These are phyloP conservation scores for Leptomonas seymouri DNA, from an alignment of 208 protist species.

Conservation along the genomic window DNA sequence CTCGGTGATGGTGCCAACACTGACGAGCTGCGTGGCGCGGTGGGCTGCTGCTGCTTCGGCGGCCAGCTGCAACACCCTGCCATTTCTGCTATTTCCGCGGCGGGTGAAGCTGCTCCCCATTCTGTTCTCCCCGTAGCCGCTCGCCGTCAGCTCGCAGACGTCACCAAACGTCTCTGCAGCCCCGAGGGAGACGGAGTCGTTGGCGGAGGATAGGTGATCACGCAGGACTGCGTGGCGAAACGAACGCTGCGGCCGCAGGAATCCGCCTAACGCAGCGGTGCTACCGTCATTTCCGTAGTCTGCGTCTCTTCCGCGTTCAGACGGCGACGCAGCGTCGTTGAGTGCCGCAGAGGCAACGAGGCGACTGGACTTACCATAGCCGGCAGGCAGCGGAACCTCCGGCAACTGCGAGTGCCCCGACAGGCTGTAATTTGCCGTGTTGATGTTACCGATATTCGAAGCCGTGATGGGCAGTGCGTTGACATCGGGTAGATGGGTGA, in stretches of 20 bases:
- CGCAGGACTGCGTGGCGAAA: slow-evolving; percentile 14
- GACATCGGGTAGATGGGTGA: slow-evolving; percentile 3
- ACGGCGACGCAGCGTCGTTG: not conserved
- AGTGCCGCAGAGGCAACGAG: slow-evolving; percentile 10
- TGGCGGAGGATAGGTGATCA: slow-evolving; percentile 13
- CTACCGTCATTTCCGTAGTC: not conserved
- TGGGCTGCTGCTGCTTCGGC: slow-evolving; percentile 10
- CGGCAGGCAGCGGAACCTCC: slow-evolving; percentile 38
- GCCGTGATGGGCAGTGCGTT: not conserved
- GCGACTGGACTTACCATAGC: slow-evolving; percentile 56
- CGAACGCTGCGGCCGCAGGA: not conserved
- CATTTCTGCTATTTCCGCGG: not conserved
- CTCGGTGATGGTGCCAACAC: slow-evolving; percentile 79
- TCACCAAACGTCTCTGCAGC: slow-evolving; percentile 2
- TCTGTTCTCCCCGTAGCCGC: not conserved
- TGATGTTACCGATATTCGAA: not conserved
- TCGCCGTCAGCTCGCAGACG: slow-evolving; percentile 5
- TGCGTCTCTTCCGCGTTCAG: not conserved
- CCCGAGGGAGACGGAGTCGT: slow-evolving; percentile 4
- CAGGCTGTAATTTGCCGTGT: not conserved
- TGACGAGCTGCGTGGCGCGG: slow-evolving; percentile 47
- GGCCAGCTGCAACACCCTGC: not conserved
- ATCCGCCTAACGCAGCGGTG: not conserved
- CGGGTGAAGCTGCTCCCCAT: too few species aligned
- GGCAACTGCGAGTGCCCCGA: not conserved